Percentiles rank a stretch among this genome's conserved stretches.
Evolutionary conservation across 257 asterid genomes (phyloP).

Genomic region (Eustoma russellianum): DNA sequence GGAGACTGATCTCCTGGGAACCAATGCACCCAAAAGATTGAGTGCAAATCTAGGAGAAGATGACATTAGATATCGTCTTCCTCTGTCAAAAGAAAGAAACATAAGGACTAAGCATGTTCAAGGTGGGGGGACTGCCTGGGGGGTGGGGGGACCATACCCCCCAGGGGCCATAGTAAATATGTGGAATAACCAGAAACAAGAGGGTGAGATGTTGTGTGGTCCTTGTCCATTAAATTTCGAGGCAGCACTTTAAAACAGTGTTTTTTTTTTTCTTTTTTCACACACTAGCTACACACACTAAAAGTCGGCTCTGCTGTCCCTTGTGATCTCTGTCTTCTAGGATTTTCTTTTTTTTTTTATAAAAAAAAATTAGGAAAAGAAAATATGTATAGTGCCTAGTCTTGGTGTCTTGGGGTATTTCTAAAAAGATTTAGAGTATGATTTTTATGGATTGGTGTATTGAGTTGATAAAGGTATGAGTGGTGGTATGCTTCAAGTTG

Average conservation of each 20-base stretch:
- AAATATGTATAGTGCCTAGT: neutral
- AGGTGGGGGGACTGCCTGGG: neutral
- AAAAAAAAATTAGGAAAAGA: no score
- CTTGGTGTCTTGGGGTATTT: neutral
- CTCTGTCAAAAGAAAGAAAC: no score
- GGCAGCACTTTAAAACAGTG: constrained; percentile 2
- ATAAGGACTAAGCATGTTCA: neutral
- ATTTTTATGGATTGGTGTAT: no score
- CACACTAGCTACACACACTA: neutral
- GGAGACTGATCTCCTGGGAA: neutral
- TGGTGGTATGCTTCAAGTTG: no score
- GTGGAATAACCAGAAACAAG: neutral
- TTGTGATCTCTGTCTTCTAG: neutral
- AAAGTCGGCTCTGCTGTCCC: constrained; percentile 26
- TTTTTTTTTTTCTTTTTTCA: neutral
- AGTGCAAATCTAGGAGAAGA: constrained; percentile 17
- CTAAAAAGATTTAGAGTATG: no score
- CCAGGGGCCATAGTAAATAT: neutral
- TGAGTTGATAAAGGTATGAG: no score
- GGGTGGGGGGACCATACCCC: constrained; percentile 20
- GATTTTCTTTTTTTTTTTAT: neutral
- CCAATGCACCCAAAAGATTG: no score
- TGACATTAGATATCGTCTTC: constrained; percentile 16
- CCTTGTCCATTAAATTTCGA: constrained; percentile 21
- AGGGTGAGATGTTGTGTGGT: constrained; percentile 1